Percentiles rank a stretch among this genome's conserved stretches.
These are phyloP conservation scores for Leishmania tarentolae DNA, from an alignment of 208 protist genomes.

Conservation along the genomic window DNA sequence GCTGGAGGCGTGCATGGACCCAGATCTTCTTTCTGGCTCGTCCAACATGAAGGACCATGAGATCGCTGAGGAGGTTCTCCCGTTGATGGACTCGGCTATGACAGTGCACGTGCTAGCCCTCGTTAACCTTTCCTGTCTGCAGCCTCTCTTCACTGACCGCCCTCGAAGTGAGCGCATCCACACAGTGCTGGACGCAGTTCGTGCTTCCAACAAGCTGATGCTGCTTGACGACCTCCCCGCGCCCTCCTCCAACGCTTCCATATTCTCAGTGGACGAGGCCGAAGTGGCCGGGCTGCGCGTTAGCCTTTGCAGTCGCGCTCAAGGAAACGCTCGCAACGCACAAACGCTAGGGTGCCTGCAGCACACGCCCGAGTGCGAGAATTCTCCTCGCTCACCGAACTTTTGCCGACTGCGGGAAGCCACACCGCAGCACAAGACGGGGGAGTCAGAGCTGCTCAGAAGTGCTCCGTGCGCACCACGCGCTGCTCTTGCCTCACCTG, in stretches of 20 bases:
- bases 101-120: constrained; percentile 19
- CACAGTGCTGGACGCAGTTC: constrained; percentile 7
- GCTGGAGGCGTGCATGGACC: constrained; percentile 22
- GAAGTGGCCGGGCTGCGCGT: constrained; percentile 27
- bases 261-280: constrained; percentile 22
- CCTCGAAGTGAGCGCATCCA: constrained; percentile 28
- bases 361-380: constrained; percentile 1
- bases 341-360: constrained; percentile 8
- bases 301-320: constrained; percentile 25
- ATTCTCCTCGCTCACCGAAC: background rate
- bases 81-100: constrained; percentile 14
- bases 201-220: constrained; percentile 23
- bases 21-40: constrained; percentile 19
- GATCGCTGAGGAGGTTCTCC: constrained; percentile 20
- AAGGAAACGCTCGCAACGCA: constrained; percentile 1
- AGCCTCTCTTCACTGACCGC: constrained; percentile 11
- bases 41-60: constrained; percentile 14
- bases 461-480: background rate
- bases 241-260: constrained; percentile 9
- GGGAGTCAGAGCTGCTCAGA: background rate
- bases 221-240: constrained; percentile 26
- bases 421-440: constrained; percentile 5
- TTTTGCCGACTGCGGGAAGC: constrained; percentile 13
- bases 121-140: constrained; percentile 13
- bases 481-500: constrained; percentile 10